Evolutionary conservation across 75 land plant species (phyloP).

Genomic region (Selaginella moellendorffii): DNA sequence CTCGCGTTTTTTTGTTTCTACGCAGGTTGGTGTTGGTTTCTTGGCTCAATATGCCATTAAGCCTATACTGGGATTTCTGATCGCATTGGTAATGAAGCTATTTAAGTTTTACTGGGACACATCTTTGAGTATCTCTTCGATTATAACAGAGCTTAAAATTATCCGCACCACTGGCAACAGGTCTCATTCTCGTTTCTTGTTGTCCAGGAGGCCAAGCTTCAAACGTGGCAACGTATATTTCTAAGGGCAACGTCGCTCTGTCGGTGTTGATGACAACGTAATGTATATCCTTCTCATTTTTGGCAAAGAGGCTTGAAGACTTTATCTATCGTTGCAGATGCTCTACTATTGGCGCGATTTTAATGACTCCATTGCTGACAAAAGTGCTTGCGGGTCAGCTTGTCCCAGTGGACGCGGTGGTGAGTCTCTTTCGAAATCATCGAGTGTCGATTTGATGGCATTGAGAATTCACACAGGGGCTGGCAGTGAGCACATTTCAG

Average conservation of each 20-base stretch:
- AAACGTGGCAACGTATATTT: slow-evolving; percentile 95
- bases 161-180: slow-evolving; percentile 95
- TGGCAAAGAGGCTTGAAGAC: neutral
- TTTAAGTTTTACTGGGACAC: neutral
- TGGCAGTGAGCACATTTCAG: slow-evolving; percentile 91
- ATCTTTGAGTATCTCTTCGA: neutral
- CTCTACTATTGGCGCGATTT: slow-evolving; percentile 92
- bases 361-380: slow-evolving; percentile 97
- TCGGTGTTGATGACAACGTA: slow-evolving; percentile 98
- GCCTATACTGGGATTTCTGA: slow-evolving; percentile 69
- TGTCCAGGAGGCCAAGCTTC: slow-evolving; percentile 99
- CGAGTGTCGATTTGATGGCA: too few relatives aligned
- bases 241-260: slow-evolving; percentile 93
- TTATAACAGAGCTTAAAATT: slow-evolving; percentile 48
- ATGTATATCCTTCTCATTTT: slow-evolving; percentile 11
- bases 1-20: too few relatives aligned
- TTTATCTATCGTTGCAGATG: slow-evolving; percentile 34
- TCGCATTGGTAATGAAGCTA: slow-evolving; percentile 50
- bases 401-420: slow-evolving; percentile 96
- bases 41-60: slow-evolving; percentile 82
- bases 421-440: too few relatives aligned
- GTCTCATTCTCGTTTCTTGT: slow-evolving; percentile 86
- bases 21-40: slow-evolving; percentile 89
- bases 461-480: too few relatives aligned
- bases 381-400: slow-evolving; percentile 94